These are phyloP conservation scores for Raffaelea albimanens DNA, from an alignment of 2,329 filamentous ascomycete genomes.

Conservation along the genomic window DNA sequence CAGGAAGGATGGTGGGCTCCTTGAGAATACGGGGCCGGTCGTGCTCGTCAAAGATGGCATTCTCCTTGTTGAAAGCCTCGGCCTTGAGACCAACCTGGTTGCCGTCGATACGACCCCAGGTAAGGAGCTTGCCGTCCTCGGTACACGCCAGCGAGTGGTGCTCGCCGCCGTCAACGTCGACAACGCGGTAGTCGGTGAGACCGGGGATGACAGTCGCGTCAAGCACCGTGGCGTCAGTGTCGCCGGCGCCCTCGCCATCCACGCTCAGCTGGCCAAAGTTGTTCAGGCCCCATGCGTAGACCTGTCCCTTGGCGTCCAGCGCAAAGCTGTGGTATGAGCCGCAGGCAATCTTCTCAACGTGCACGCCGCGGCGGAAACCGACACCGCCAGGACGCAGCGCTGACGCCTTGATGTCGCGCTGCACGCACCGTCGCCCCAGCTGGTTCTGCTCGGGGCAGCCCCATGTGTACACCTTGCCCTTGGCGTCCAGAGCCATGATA, in stretches of 20 bases:
- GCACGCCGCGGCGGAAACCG: constrained; percentile 37
- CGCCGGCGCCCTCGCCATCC: constrained; percentile 41
- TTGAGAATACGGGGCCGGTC: constrained; percentile 63
- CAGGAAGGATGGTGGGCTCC: constrained; percentile 51
- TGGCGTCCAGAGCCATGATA: constrained; percentile 55
- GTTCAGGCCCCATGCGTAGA: constrained; percentile 81
- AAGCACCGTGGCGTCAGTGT: constrained; percentile 63
- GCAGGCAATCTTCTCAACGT: constrained; percentile 53
- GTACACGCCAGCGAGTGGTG: constrained; percentile 66
- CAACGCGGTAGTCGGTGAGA: constrained; percentile 55
- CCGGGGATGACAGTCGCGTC: constrained; percentile 58
- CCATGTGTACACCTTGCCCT: constrained; percentile 60
- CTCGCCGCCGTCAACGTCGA: constrained; percentile 54
- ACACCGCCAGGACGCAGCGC: constrained; percentile 24
- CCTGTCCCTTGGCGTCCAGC: constrained; percentile 57
- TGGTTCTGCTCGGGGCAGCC: constrained; percentile 61
- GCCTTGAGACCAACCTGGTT: constrained; percentile 48
- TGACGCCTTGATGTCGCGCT: constrained; percentile 35
- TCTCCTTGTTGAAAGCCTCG: constrained; percentile 43
- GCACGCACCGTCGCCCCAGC: constrained; percentile 50
- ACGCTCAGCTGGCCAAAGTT: constrained; percentile 72
- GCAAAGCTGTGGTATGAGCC: constrained; percentile 81
- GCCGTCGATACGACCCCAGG: constrained; percentile 51
- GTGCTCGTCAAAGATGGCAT: constrained; percentile 54
- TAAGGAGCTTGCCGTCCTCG: constrained; percentile 44